These are phyloP conservation scores for Acanthamoeba castellanii DNA, from an alignment of 208 protist genomes.

Conservation along the genomic window DNA sequence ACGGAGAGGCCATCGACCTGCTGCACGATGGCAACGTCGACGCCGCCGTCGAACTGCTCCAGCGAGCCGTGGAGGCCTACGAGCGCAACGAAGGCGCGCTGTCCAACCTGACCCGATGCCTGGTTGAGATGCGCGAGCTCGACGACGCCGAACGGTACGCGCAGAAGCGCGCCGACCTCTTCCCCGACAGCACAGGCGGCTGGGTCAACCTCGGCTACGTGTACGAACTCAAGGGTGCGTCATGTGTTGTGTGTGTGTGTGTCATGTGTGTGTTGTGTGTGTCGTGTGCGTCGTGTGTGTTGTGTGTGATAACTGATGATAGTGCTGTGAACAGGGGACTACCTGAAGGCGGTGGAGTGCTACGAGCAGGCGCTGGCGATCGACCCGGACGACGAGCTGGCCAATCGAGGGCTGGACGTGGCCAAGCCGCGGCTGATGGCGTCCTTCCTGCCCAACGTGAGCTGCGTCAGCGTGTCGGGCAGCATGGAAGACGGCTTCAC, in stretches of 20 bases:
- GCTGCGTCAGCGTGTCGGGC: constrained; percentile 2
- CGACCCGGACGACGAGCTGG: not conserved
- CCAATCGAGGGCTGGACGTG: not conserved
- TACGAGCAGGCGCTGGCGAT: not conserved
- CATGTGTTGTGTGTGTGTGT: not conserved
- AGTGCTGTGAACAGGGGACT: not conserved
- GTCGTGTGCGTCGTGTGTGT: not conserved
- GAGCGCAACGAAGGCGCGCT: constrained; percentile 1
- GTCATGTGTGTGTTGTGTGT: not conserved
- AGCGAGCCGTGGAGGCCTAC: not conserved
- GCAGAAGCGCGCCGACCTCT: not conserved
- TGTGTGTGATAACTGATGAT: not conserved
- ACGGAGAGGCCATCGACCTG: not conserved
- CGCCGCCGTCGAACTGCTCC: not conserved
- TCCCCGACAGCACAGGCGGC: constrained; percentile 3
- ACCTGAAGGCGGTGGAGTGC: not conserved
- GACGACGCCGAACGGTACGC: not conserved
- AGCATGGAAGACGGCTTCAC: constrained; percentile 13
- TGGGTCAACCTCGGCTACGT: constrained; percentile 24
- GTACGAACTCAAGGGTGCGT: constrained; percentile 7
- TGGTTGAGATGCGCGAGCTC: not conserved
- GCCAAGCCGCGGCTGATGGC: not conserved
- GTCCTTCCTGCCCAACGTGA: not conserved
- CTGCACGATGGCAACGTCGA: not conserved
- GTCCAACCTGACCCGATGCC: not conserved